Percentiles rank a stretch among this genome's conserved stretches.
phyloP scores from a whole-genome alignment of 208 protist species.

The Lotmaria passim region DNA sequence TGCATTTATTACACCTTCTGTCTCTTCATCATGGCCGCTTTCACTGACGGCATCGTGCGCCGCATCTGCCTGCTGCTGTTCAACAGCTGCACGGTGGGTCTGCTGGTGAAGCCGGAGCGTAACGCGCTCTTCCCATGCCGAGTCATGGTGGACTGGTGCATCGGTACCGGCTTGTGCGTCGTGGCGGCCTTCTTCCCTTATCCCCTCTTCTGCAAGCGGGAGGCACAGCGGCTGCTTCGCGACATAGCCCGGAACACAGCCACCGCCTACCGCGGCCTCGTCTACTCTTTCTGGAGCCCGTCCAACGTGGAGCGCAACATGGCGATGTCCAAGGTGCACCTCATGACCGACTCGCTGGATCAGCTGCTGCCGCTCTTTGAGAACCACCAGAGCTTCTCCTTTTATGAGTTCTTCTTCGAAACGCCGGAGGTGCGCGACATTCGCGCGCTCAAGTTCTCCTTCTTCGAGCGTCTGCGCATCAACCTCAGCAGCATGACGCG shows the following conservation, averaged over 20 bases:
- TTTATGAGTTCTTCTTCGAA: conserved; percentile 88
- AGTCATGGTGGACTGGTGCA: conserved; percentile 88
- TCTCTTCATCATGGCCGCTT: conserved; percentile 82
- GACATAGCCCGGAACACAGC: conserved; percentile 69
- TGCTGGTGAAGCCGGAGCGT: conserved; percentile 50
- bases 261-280: conserved; percentile 71
- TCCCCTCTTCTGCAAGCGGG: conserved; percentile 75
- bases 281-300: conserved; percentile 86
- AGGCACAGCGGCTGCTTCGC: conserved; percentile 54
- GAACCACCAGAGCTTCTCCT: conserved; percentile 68
- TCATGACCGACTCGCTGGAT: conserved; percentile 76
- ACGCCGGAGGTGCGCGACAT: conserved; percentile 64
- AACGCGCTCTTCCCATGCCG: conserved; percentile 59
- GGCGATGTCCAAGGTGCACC: conserved; percentile 81
- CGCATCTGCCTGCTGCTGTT: conserved; percentile 89
- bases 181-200: conserved; percentile 80
- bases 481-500: conserved; percentile 84
- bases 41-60: conserved; percentile 72
- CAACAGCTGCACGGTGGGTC: conserved; percentile 81
- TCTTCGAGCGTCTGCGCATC: conserved; percentile 71
- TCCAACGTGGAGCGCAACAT: conserved; percentile 88
- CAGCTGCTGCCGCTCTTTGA: conserved; percentile 61
- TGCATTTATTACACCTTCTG: conserved; percentile 78
- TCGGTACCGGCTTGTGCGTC: conserved; percentile 76
- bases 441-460: conserved; percentile 61